Evolutionary conservation across 2,329 filamentous ascomycete species (phyloP).

Genomic region (Chrysosporium queenslandicum): DNA sequence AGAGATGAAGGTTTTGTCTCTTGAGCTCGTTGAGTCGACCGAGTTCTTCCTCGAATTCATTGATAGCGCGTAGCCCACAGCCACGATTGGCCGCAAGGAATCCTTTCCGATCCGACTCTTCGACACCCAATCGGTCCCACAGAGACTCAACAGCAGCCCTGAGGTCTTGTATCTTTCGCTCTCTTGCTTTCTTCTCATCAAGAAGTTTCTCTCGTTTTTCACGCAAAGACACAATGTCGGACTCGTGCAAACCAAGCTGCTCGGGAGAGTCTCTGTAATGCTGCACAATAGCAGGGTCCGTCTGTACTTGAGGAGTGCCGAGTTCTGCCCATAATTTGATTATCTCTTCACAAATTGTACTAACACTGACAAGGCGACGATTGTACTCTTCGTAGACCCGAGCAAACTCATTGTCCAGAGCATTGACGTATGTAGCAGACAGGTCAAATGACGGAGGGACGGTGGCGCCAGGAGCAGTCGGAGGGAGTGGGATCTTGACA

Average conservation of each 20-base stretch:
- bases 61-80: slow-evolving; percentile 82
- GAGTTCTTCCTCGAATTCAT: slow-evolving; percentile 91
- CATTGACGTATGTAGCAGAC: slow-evolving; percentile 77
- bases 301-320: slow-evolving; percentile 86
- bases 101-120: slow-evolving; percentile 68
- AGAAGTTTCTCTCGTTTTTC: slow-evolving; percentile 68
- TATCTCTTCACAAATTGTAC: slow-evolving; percentile 67
- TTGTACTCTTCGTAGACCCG: slow-evolving; percentile 95
- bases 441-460: slow-evolving; percentile 80
- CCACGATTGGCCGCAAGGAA: slow-evolving; percentile 84
- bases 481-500: slow-evolving; percentile 73
- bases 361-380: slow-evolving; percentile 65
- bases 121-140: slow-evolving; percentile 79
- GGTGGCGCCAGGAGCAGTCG: slow-evolving; percentile 63
- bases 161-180: slow-evolving; percentile 67
- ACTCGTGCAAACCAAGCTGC: slow-evolving; percentile 82
- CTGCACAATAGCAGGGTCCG: slow-evolving; percentile 77
- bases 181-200: slow-evolving; percentile 79
- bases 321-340: slow-evolving; percentile 94
- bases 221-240: slow-evolving; percentile 66
- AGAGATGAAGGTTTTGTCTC: slow-evolving; percentile 85
- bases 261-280: slow-evolving; percentile 84
- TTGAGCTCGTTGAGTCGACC: slow-evolving; percentile 81
- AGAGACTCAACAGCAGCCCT: slow-evolving; percentile 68
- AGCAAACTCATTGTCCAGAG: slow-evolving; percentile 82